phyloP scores from a whole-genome alignment of 1,139 yeast species.

The Scheffersomyces segobiensis region DNA sequence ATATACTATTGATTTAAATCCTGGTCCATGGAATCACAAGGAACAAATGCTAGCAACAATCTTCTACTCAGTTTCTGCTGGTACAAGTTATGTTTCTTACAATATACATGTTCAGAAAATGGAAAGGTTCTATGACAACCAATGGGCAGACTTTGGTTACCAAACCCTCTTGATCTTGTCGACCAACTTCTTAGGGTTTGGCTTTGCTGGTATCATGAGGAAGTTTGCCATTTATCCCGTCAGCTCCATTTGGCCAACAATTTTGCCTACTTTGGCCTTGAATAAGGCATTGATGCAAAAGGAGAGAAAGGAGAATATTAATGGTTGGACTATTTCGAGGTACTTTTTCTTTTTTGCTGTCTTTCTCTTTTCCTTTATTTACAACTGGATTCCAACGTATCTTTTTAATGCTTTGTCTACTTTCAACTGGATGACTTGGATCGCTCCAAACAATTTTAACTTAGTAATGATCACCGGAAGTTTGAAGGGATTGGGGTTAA shows the following conservation, averaged over 20 bases:
- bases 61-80: constrained; percentile 42
- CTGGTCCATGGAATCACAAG: constrained; percentile 66
- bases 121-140: constrained; percentile 34
- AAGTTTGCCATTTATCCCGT: constrained; percentile 56
- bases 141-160: constrained; percentile 41
- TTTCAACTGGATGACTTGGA: constrained; percentile 70
- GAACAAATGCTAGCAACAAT: constrained; percentile 67
- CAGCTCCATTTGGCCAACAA: constrained; percentile 57
- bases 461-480: constrained; percentile 58
- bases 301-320: constrained; percentile 40
- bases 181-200: constrained; percentile 62
- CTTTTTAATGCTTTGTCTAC: constrained; percentile 49
- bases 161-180: constrained; percentile 51
- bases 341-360: constrained; percentile 47
- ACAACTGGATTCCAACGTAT: constrained; percentile 60
- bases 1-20: constrained; percentile 43
- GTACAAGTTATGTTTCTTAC: constrained; percentile 42
- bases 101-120: constrained; percentile 48
- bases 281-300: constrained; percentile 50
- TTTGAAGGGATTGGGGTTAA: constrained; percentile 49
- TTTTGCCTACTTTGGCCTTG: constrained; percentile 55
- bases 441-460: constrained; percentile 52
- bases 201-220: constrained; percentile 62
- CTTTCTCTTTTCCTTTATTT: constrained; percentile 40
- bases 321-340: constrained; percentile 55